These are phyloP conservation scores for Populus tomentosa DNA, from an alignment of 441 rosid genomes.

Conservation along the genomic window DNA sequence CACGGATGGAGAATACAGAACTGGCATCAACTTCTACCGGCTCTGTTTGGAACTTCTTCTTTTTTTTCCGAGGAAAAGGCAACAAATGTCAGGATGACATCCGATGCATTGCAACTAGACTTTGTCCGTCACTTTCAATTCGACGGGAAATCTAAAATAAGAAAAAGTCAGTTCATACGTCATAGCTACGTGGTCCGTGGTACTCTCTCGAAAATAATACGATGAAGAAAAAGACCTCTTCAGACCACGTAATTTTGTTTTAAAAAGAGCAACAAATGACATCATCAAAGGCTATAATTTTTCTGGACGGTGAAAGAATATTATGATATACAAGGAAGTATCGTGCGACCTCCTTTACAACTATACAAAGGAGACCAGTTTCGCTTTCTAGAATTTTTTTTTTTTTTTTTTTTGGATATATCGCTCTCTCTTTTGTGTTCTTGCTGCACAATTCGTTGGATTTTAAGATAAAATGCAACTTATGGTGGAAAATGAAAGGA, in stretches of 20 bases:
- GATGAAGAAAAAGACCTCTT: background rate
- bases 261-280: background rate
- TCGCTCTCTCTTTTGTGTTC: no score
- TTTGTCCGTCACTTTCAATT: no score
- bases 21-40: no score
- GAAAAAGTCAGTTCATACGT: background rate
- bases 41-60: no score
- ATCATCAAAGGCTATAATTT: background rate
- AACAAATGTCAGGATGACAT: no score
- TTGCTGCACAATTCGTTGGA: background rate
- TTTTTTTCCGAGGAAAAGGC: no score
- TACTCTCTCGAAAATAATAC: background rate
- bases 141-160: background rate
- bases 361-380: background rate
- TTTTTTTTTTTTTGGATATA: no score
- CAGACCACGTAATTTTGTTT: background rate
- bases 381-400: no score
- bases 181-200: background rate
- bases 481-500: no score
- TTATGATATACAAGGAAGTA: background rate
- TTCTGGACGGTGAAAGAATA: background rate
- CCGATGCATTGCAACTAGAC: no score
- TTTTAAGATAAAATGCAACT: background rate
- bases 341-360: background rate
- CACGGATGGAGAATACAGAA: no score